Base-by-base conservation (phyloP, 2,329 filamentous ascomycete genomes). In the Aspergillus fructus region DNA sequence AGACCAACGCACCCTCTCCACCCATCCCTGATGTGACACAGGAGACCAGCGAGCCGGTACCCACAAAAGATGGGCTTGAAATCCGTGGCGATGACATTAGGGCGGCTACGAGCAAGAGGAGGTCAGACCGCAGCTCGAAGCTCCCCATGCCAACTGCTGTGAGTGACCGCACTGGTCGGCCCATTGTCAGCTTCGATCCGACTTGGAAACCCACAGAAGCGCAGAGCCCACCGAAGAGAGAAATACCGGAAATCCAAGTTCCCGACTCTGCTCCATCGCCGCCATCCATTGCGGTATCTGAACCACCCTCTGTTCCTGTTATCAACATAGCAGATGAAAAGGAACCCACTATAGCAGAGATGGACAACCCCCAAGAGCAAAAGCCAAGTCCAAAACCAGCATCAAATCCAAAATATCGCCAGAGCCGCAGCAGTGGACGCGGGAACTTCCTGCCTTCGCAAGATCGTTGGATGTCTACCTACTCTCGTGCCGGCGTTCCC, bases 141-240 rank as follows among this genome's bases (percentile, higher is more conserved):
- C 81, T 97, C 61, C 93, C 93, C 27, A 93, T 89, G 69, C 93
- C 93, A 63, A 91, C 90, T 54, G 88, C 90, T 69, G 93, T 97
- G 75, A 97, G 92, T 78, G 89, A 97, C 78, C 89, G 84, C 70
- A 89, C 90, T 67, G 91, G 91, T 67, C 87, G 93, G 71, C 93
- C 93, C 62, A 97, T 97, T 81, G 93, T 97, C 82, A 97, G 93
- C 83, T 97, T 97, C 82, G 85, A 96, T 77, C 85, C 85, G 69
- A 85, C 89, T 72, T 96, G 91, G 79, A 89, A 88, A 76, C 79
- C 83, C 78, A 80, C 82, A 74, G 78, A 79, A 75, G 61, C 67
- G 24, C 66, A 73, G 58, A 61, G 68, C 8, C 68, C 67, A 48
- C 63, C 63, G 5, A 58, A 63, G 15, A 57, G 33, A 17, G 62